phyloP scores from a whole-genome alignment of 768 basidiomycete species.

The Amanita molliuscula region DNA sequence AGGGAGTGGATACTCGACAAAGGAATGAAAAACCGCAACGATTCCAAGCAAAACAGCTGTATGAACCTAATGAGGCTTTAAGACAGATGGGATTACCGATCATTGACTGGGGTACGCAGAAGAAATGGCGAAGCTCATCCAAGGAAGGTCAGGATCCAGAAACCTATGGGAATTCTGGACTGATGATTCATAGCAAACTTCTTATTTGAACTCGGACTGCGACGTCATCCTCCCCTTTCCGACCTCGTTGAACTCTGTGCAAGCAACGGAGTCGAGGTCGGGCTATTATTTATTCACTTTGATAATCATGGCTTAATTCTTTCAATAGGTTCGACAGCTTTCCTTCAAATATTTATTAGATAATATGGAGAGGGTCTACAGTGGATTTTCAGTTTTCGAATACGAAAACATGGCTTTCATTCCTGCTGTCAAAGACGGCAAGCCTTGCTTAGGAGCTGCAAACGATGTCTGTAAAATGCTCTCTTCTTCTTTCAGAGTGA shows the following conservation, averaged over 20 bases:
- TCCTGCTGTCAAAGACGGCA: conserved; percentile 52
- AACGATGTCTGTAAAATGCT: conserved; percentile 39
- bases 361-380: conserved; percentile 53
- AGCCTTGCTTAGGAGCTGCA: conserved; percentile 47
- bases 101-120: conserved; percentile 75
- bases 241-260: conserved; percentile 63
- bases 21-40: conserved; percentile 28
- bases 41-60: conserved; percentile 63
- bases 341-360: conserved; percentile 82
- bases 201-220: conserved; percentile 61
- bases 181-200: conserved; percentile 55
- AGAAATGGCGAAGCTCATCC: conserved; percentile 72
- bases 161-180: neutral
- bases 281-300: neutral
- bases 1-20: conserved; percentile 18
- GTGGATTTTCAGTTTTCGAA: conserved; percentile 41
- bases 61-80: conserved; percentile 72
- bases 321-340: conserved; percentile 29
- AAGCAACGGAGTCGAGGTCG: conserved; percentile 31
- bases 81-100: conserved; percentile 69
- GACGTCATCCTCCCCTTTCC: conserved; percentile 56
- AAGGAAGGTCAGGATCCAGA: conserved; percentile 61
- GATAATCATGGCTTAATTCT: neutral
- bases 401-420: conserved; percentile 64
- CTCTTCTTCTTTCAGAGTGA: neutral